Evolutionary conservation across 2,329 filamentous ascomycete genomes (phyloP).

Genomic region (Colletotrichum liriopes): DNA sequence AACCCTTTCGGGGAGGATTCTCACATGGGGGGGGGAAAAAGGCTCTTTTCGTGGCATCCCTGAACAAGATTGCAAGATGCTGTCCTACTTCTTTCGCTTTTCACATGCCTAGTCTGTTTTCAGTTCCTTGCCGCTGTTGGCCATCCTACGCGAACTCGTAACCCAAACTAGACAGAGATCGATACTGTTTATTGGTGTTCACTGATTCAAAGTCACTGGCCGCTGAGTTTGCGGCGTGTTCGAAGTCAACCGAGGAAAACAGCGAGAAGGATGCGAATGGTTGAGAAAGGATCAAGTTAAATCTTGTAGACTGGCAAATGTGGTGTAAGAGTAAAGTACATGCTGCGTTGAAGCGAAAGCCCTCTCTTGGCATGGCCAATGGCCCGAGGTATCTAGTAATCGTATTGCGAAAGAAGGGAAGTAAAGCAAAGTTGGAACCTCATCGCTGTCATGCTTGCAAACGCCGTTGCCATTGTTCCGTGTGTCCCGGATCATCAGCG

Average conservation of each 20-base stretch:
- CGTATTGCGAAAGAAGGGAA: neutral
- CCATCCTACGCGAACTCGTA: neutral
- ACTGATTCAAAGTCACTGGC: neutral
- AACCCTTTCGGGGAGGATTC: neutral
- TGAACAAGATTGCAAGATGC: neutral
- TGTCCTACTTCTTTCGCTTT: neutral
- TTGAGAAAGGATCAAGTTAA: conserved; percentile 8
- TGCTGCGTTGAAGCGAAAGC: conserved; percentile 30
- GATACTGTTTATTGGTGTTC: neutral
- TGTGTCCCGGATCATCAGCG: conserved; percentile 18
- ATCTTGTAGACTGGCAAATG: conserved; percentile 27
- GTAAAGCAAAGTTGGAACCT: neutral
- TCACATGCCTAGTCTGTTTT: conserved; percentile 4
- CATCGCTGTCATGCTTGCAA: conserved; percentile 23
- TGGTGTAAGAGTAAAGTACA: conserved; percentile 5
- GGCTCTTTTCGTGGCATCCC: neutral
- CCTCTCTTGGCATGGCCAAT: conserved; percentile 23
- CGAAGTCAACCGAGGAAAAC: neutral
- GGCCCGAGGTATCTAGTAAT: conserved; percentile 34
- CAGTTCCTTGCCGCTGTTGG: neutral
- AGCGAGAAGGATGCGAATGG: too few relatives aligned
- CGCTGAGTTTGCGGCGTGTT: neutral
- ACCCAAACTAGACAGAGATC: neutral
- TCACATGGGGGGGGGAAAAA: neutral
- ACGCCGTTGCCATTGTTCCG: conserved; percentile 14